Evolutionary conservation across 2,329 filamentous ascomycete species (phyloP).

Genomic region (Colletotrichum siamense): DNA sequence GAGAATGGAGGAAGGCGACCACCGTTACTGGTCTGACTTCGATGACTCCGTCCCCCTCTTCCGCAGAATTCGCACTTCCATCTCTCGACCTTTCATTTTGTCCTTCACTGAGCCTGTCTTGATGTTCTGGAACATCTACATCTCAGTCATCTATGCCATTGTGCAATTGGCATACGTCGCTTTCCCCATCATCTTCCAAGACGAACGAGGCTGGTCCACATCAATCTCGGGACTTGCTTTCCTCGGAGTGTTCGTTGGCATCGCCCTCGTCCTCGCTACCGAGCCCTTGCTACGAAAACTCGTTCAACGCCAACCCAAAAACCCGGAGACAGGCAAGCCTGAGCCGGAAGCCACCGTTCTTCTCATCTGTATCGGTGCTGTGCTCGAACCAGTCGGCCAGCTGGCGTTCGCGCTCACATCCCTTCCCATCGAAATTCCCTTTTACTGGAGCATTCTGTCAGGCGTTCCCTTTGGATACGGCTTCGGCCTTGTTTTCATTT

Average conservation of each 20-base stretch:
- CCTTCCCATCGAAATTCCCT: slow-evolving; percentile 62
- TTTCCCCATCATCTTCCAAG: slow-evolving; percentile 66
- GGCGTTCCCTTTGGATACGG: slow-evolving; percentile 69
- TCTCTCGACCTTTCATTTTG: slow-evolving; percentile 66
- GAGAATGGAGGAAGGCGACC: slow-evolving; percentile 55
- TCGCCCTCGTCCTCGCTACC: slow-evolving; percentile 37
- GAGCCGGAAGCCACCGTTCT: slow-evolving; percentile 69
- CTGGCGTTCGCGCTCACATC: slow-evolving; percentile 72
- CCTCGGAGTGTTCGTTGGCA: slow-evolving; percentile 22
- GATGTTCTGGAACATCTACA: slow-evolving; percentile 61
- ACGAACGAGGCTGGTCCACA: slow-evolving; percentile 61
- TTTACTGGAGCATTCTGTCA: slow-evolving; percentile 65
- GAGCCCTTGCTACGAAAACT: slow-evolving; percentile 49
- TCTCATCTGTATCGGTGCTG: slow-evolving; percentile 65
- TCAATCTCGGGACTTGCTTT: slow-evolving; percentile 57
- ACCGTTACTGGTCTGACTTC: slow-evolving; percentile 61
- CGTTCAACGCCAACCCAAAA: slow-evolving; percentile 63
- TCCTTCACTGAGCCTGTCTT: slow-evolving; percentile 65
- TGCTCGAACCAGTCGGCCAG: slow-evolving; percentile 63
- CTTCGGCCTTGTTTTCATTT: slow-evolving; percentile 70
- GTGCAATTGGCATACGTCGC: slow-evolving; percentile 71
- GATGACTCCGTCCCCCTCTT: slow-evolving; percentile 60
- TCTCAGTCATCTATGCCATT: slow-evolving; percentile 68
- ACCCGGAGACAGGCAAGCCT: slow-evolving; percentile 63
- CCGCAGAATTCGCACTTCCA: slow-evolving; percentile 60